Percentiles rank a stretch among this genome's conserved stretches.
Evolutionary conservation across 2,329 filamentous ascomycete species (phyloP).

Genomic region (Gnomoniopsis sp.): DNA sequence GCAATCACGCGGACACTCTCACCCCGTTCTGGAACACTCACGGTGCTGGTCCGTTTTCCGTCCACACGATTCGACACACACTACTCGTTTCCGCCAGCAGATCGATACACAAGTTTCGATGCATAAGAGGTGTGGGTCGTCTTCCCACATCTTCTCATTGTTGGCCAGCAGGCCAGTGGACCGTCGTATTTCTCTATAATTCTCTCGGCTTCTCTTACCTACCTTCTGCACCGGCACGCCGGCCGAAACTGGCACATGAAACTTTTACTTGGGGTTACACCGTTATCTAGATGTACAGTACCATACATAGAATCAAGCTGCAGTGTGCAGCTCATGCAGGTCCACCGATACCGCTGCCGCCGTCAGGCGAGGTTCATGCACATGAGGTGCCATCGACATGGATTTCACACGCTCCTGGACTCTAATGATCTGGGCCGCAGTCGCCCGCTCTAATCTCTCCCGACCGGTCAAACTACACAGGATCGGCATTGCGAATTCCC

Average conservation of each 20-base stretch:
- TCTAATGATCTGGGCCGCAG: background rate
- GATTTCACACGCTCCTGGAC: background rate
- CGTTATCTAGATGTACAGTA: too few relatives aligned
- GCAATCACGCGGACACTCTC: constrained; percentile 4
- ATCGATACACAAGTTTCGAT: too few relatives aligned
- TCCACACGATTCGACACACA: background rate
- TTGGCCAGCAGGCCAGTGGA: too few relatives aligned
- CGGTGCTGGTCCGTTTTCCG: background rate
- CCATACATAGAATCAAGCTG: too few relatives aligned
- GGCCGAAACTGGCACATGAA: background rate
- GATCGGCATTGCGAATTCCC: constrained; percentile 8
- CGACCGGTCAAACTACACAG: background rate
- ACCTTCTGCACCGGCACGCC: background rate
- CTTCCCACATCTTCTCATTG: too few relatives aligned
- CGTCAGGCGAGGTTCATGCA: background rate
- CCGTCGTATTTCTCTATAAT: too few relatives aligned
- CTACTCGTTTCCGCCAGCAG: background rate
- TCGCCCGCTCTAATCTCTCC: background rate
- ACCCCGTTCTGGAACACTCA: background rate
- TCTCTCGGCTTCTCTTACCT: background rate
- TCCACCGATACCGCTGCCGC: background rate
- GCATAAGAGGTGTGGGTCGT: too few relatives aligned
- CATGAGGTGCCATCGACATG: background rate
- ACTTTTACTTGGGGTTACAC: too few relatives aligned
- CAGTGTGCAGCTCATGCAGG: background rate